A percentile compares a stretch with the other conserved stretches of the same genome.
These are phyloP conservation scores for Candida suzukii DNA, from an alignment of 805 yeast species.

Conservation along the genomic window DNA sequence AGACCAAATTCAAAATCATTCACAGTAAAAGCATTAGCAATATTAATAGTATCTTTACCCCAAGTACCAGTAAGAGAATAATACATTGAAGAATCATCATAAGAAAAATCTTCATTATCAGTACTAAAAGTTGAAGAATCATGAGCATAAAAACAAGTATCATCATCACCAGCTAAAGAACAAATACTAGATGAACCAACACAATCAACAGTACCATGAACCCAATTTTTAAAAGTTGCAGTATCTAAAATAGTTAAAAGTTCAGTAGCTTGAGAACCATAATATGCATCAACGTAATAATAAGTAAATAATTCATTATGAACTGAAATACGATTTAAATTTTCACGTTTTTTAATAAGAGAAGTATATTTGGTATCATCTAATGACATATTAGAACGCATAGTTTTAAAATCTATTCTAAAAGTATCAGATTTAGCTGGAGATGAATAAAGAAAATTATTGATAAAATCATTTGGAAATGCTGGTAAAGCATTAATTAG, in stretches of 20 bases:
- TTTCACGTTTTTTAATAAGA: conserved; percentile 12
- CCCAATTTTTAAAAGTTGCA: conserved; percentile 25
- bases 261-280: conserved; percentile 21
- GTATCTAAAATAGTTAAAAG: conserved; percentile 23
- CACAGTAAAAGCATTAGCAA: conserved; percentile 7
- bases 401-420: background rate
- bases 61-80: conserved; percentile 10
- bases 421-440: background rate
- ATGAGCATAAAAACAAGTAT: conserved; percentile 5
- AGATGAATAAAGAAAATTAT: no score
- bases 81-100: conserved; percentile 6
- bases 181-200: background rate
- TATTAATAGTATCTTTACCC: conserved; percentile 11
- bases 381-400: background rate
- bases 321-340: conserved; percentile 6
- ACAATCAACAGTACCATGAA: conserved; percentile 8
- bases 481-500: no score
- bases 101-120: conserved; percentile 6
- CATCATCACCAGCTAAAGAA: background rate
- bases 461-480: no score
- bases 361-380: no score
- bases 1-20: conserved; percentile 13
- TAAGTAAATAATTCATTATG: conserved; percentile 12
- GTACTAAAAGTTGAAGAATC: conserved; percentile 7
- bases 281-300: conserved; percentile 10